phyloP scores from a whole-genome alignment of 73 alveolate genomes.

The Effrenium voratum region DNA sequence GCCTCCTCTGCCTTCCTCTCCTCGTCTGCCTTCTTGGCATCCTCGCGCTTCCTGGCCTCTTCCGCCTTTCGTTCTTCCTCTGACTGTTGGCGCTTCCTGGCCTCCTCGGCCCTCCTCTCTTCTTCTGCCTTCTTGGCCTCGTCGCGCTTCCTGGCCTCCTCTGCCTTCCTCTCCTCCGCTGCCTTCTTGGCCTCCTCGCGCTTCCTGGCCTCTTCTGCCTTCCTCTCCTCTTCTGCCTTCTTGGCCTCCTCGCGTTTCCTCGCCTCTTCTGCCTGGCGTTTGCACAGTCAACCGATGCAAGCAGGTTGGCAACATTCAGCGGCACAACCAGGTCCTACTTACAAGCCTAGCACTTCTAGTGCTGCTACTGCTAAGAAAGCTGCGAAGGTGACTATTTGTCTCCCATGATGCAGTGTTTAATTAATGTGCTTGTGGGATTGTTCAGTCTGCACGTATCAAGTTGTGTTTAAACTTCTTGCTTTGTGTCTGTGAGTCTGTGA shows the following conservation, averaged over 20 bases:
- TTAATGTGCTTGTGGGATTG: too few species aligned
- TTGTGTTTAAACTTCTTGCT: too few species aligned
- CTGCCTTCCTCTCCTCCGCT: background rate
- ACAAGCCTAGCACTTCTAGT: too few species aligned
- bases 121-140: slow-evolving; percentile 37
- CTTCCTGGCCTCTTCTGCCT: slow-evolving; percentile 29
- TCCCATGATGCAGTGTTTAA: too few species aligned
- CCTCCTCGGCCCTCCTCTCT: slow-evolving; percentile 25
- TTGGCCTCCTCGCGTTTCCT: slow-evolving; percentile 10
- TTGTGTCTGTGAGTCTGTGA: too few species aligned
- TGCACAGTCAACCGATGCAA: too few species aligned
- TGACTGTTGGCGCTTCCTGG: background rate
- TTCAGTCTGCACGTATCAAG: too few species aligned
- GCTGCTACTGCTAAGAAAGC: too few species aligned
- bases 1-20: slow-evolving; percentile 7
- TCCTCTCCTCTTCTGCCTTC: background rate
- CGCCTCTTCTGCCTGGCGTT: background rate
- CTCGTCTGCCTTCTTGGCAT: slow-evolving; percentile 28
- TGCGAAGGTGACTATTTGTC: too few species aligned
- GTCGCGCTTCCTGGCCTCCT: background rate
- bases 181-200: slow-evolving; percentile 30
- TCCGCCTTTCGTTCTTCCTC: background rate
- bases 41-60: slow-evolving; percentile 1
- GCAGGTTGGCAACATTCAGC: too few species aligned
- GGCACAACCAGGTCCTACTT: too few species aligned